Conservation (phyloP, 2,329 filamentous ascomycete genomes). For the Fusarium sp. region DNA sequence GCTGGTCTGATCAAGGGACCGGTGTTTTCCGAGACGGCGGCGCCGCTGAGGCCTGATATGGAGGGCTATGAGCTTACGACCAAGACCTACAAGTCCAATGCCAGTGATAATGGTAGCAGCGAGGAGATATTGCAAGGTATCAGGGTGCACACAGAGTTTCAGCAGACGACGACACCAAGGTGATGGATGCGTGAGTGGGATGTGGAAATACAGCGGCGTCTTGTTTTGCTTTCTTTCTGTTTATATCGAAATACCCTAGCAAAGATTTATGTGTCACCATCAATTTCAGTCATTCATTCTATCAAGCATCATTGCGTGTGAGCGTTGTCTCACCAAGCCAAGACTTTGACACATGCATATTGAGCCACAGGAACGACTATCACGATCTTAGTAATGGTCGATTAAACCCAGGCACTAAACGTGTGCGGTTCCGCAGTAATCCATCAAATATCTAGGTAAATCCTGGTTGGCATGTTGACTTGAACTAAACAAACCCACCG, state of each 20-base stretch:
- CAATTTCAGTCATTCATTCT: not conserved
- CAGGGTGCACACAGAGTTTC: conserved; percentile 52
- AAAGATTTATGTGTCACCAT: not conserved
- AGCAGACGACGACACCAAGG: conserved; percentile 41
- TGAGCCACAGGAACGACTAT: not conserved
- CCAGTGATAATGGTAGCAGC: conserved; percentile 45
- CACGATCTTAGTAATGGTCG: too few relatives aligned
- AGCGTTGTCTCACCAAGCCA: too few relatives aligned
- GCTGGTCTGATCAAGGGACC: conserved; percentile 37
- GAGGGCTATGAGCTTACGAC: conserved; percentile 49
- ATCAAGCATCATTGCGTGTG: not conserved
- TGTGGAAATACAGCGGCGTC: conserved; percentile 2
- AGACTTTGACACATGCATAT: too few relatives aligned
- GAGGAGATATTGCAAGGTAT: conserved; percentile 55
- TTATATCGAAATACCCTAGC: conserved; percentile 9
- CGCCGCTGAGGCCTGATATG: conserved; percentile 48
- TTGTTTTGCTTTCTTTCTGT: not conserved
- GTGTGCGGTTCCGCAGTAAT: too few relatives aligned
- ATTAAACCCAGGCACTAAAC: too few relatives aligned
- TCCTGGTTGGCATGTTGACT: too few relatives aligned
- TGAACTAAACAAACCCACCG: too few relatives aligned
- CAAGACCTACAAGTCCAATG: conserved; percentile 47
- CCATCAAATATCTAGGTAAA: too few relatives aligned
- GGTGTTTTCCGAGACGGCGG: not conserved
- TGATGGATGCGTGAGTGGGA: not conserved